phyloP scores from a whole-genome alignment of 371 early-diverging fungal genomes.

The Actinomucor elegans region DNA sequence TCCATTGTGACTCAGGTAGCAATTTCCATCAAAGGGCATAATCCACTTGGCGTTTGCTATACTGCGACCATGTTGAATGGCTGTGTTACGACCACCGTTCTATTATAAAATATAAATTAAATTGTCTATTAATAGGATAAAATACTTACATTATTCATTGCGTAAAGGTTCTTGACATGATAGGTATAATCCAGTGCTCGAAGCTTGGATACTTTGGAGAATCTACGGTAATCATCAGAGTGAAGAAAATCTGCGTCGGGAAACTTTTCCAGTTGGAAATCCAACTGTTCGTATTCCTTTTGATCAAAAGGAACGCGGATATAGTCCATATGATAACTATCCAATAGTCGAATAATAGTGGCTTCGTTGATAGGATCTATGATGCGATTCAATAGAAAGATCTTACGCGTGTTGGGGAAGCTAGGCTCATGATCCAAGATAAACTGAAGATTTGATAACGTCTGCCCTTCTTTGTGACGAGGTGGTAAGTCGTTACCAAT shows the following conservation, averaged over 20 bases:
- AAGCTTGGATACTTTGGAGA: slow-evolving; percentile 62
- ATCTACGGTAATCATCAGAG: slow-evolving; percentile 61
- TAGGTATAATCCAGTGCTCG: slow-evolving; percentile 67
- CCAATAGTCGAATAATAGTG: slow-evolving; percentile 56
- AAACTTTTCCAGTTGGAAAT: slow-evolving; percentile 67
- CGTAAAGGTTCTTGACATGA: slow-evolving; percentile 70
- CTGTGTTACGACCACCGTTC: slow-evolving; percentile 73
- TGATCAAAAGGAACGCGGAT: slow-evolving; percentile 61
- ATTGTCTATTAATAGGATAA: background rate
- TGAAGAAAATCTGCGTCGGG: slow-evolving; percentile 68
- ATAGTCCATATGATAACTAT: slow-evolving; percentile 57
- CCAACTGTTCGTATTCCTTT: slow-evolving; percentile 57
- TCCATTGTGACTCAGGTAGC: slow-evolving; percentile 59
- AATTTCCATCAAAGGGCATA: slow-evolving; percentile 74
- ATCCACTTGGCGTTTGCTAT: slow-evolving; percentile 63
- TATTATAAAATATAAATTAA: slow-evolving; percentile 16
- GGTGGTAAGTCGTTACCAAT: slow-evolving; percentile 75
- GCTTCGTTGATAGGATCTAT: slow-evolving; percentile 60
- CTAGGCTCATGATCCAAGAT: slow-evolving; percentile 66
- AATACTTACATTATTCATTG: slow-evolving; percentile 73
- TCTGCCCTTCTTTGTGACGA: slow-evolving; percentile 68
- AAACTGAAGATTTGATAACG: slow-evolving; percentile 65
- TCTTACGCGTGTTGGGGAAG: slow-evolving; percentile 62
- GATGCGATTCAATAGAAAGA: slow-evolving; percentile 70
- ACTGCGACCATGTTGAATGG: slow-evolving; percentile 57